phyloP scores from a whole-genome alignment of 257 asterid genomes.

The Ligustrum vulgare region DNA sequence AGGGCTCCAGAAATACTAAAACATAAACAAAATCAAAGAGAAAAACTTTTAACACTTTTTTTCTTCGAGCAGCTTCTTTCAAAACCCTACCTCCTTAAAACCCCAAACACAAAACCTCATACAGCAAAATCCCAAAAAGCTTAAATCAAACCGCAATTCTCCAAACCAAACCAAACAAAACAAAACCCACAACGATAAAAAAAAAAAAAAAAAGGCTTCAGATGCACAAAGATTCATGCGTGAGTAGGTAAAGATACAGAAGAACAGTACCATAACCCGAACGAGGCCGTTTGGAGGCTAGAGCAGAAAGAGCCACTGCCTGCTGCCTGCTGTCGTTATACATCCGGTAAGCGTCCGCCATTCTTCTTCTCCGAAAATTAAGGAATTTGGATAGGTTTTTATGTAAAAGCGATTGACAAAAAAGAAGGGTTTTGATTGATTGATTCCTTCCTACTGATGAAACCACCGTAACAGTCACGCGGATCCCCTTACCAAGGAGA shows the following conservation, averaged over 20 bases:
- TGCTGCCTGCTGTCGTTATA: conserved; percentile 61
- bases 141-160: conserved; percentile 6
- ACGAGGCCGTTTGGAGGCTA: conserved; percentile 68
- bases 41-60: neutral
- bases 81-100: neutral
- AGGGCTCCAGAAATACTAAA: neutral
- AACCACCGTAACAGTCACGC: neutral
- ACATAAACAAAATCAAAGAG: neutral
- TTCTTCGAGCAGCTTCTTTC: neutral
- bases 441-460: neutral
- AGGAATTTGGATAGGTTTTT: neutral
- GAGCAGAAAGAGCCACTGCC: conserved; percentile 43
- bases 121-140: neutral
- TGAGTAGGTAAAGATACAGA: neutral
- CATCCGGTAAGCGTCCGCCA: conserved; percentile 84
- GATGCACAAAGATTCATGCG: neutral
- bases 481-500: no score
- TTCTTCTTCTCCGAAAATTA: conserved; percentile 10
- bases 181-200: neutral
- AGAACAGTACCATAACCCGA: conserved; percentile 47
- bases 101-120: neutral
- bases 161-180: neutral
- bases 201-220: neutral
- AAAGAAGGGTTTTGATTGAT: neutral
- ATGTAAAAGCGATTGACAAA: no score